A percentile compares a stretch with the other conserved stretches of the same genome.
Conservation (phyloP, 352 stramenopile genomes). For the Phytopythium delawarense region DNA sequence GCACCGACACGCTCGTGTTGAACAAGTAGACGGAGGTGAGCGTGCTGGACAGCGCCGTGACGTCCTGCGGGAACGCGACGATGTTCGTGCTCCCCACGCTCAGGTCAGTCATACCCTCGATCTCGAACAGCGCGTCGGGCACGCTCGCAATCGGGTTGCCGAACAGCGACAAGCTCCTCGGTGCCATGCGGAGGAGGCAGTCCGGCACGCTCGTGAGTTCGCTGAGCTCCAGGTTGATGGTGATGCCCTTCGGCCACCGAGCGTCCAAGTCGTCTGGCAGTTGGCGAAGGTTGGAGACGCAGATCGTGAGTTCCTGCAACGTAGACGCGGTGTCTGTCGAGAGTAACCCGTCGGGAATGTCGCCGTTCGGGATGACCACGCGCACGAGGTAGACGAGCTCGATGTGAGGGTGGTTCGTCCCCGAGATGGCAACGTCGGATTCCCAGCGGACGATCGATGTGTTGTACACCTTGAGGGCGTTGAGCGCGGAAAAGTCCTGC, state of each 20-base stretch:
- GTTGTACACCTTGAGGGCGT: slow-evolving; percentile 29
- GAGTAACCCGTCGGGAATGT: slow-evolving; percentile 20
- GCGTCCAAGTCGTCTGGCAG: slow-evolving; percentile 30
- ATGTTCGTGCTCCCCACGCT: slow-evolving; percentile 14
- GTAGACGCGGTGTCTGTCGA: slow-evolving; percentile 10
- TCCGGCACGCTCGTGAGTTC: slow-evolving; percentile 10
- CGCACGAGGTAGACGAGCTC: slow-evolving; percentile 21
- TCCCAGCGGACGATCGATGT: slow-evolving; percentile 27
- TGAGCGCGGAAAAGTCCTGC: slow-evolving; percentile 21
- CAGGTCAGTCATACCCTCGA: slow-evolving; percentile 14
- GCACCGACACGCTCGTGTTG: slow-evolving; percentile 17
- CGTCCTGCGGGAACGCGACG: slow-evolving; percentile 12
- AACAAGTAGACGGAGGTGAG: slow-evolving; percentile 15
- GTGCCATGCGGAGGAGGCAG: slow-evolving; percentile 8
- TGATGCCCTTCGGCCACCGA: slow-evolving; percentile 28
- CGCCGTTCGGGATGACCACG: slow-evolving; percentile 17
- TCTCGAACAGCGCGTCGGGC: slow-evolving; percentile 16
- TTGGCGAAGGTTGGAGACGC: slow-evolving; percentile 23
- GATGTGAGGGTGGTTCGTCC: slow-evolving; percentile 22
- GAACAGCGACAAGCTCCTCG: slow-evolving; percentile 19
- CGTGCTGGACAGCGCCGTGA: slow-evolving; percentile 12
- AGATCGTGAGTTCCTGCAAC: slow-evolving; percentile 29
- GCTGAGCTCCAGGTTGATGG: slow-evolving; percentile 24
- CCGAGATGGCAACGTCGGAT: slow-evolving; percentile 18
- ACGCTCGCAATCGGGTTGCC: slow-evolving; percentile 17